These are phyloP conservation scores for Jatropha podagrica DNA, from an alignment of 441 rosid genomes.

Conservation along the genomic window DNA sequence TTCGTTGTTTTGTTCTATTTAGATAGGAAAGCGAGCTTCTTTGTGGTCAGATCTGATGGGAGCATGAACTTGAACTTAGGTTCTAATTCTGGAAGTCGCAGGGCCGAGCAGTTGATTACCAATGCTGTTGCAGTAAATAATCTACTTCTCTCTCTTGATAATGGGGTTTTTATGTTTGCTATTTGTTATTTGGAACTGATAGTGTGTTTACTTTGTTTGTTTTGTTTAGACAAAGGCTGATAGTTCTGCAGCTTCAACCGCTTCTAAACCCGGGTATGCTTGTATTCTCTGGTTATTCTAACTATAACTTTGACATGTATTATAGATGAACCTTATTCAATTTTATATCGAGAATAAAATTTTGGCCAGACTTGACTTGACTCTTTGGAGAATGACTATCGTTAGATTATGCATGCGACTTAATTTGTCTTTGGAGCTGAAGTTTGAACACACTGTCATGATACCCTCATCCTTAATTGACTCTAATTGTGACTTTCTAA, in stretches of 20 bases:
- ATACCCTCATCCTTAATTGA: too few species aligned
- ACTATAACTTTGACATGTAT: background rate
- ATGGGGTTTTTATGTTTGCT: background rate
- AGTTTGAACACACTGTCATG: too few species aligned
- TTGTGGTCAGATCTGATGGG: slow-evolving; percentile 56
- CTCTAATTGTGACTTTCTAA: background rate
- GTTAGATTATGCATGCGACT: background rate
- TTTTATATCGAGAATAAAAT: background rate
- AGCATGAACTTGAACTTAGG: slow-evolving; percentile 28
- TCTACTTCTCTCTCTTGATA: background rate
- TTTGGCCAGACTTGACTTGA: background rate
- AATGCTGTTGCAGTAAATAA: slow-evolving; percentile 67
- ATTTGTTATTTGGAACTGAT: background rate
- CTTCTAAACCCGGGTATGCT: slow-evolving; percentile 66
- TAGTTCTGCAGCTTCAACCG: slow-evolving; percentile 40
- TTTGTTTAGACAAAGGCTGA: slow-evolving; percentile 51
- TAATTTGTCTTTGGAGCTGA: too few species aligned
- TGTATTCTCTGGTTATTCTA: background rate
- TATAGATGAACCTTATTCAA: background rate
- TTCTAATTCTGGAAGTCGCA: slow-evolving; percentile 32
- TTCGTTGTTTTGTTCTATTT: slow-evolving; percentile 22
- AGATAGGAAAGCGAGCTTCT: slow-evolving; percentile 45
- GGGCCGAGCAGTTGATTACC: slow-evolving; percentile 40
- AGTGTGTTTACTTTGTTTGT: background rate
- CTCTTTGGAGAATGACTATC: background rate